A percentile compares a stretch with the other conserved stretches of the same genome.
Conservation (phyloP, 2,329 filamentous ascomycete species). For the Stenocarpella maydis region DNA sequence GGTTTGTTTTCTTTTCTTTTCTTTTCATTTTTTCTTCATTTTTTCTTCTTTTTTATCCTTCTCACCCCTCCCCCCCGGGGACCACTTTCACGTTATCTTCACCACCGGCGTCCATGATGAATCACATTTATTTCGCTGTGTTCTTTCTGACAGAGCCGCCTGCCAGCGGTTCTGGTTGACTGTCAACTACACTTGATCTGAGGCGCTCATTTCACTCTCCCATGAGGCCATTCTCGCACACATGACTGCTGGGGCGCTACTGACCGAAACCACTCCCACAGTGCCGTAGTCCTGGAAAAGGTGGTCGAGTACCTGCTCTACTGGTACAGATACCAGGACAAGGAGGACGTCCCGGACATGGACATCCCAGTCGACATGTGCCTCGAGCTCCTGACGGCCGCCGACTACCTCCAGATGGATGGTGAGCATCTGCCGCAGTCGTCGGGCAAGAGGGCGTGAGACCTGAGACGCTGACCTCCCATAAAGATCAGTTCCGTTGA, state of each 20-base stretch:
- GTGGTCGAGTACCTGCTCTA: slow-evolving; percentile 87
- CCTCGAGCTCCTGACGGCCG: slow-evolving; percentile 78
- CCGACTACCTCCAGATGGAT: slow-evolving; percentile 78
- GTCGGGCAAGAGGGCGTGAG: slow-evolving; percentile 31
- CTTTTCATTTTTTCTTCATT: too few relatives aligned
- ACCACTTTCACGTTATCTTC: too few relatives aligned
- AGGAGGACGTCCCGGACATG: slow-evolving; percentile 80
- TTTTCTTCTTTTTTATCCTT: slow-evolving; percentile 48
- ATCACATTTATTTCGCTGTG: slow-evolving; percentile 50
- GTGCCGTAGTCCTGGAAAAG: slow-evolving; percentile 78
- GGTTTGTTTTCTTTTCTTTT: slow-evolving; percentile 63
- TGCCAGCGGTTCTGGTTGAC: slow-evolving; percentile 56
- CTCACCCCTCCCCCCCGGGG: slow-evolving; percentile 10
- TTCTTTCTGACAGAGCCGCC: slow-evolving; percentile 57
- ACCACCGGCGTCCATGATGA: slow-evolving; percentile 48
- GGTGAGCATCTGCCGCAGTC: slow-evolving; percentile 46
- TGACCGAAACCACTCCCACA: slow-evolving; percentile 46
- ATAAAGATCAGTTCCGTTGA: slow-evolving; percentile 23
- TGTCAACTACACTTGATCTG: slow-evolving; percentile 72
- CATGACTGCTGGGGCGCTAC: slow-evolving; percentile 7
- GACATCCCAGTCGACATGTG: slow-evolving; percentile 82
- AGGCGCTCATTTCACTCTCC: slow-evolving; percentile 39
- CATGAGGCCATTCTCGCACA: slow-evolving; percentile 5
- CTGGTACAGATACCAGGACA: slow-evolving; percentile 76
- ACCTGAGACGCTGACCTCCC: slow-evolving; percentile 25